Base-by-base conservation (phyloP, 345 rosid genomes). In the Adansonia digitata region DNA sequence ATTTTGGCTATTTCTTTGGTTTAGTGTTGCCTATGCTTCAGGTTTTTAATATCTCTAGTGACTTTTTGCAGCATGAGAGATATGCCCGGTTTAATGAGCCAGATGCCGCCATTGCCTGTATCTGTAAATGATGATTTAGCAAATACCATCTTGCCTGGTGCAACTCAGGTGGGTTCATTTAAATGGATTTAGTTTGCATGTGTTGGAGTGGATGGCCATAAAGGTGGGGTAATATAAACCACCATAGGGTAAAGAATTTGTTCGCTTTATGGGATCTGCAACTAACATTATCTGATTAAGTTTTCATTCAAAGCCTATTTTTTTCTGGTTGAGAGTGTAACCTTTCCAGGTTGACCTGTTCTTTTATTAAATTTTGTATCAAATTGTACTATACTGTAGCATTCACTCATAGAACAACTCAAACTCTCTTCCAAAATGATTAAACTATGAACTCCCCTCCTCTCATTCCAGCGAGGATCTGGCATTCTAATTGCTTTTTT, bases 61-160 rank as follows among this genome's bases (percentile, higher is more conserved):
- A 22, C 37, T 24, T 74, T 66, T 82, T 70, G 81, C 88, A 94
- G 98, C 76, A 88, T 92, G 94, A 83, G 87, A 81, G 77, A 79
- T 68, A 89, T 79, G 88, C 94, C 97, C 52, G 94, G 94, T 80
- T 85, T 92, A 80, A 92, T 94, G 97, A 91, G 89, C 76, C 94
- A 84, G 77, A 91, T 94, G 97, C 94, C 90, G 49, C 94, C 97
- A 40, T 85, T 94, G 72, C 90, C 88, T 42, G 89, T 85, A 57
- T 81, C 88, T 62, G 82, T 94, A 60, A 62, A 85, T 40, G 93
- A 87, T 62, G 88, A 91, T 82, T 91, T 94, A 73, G 91, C 89
- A 24, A 85, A 68, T 80, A 83, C 84, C 80, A 69, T 91, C 74
- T 79, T 89, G 77, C 91, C 88, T 61, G 81, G 63, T 76, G 74